These are phyloP conservation scores for Colletotrichum kahawae DNA, from an alignment of 2,329 filamentous ascomycete genomes.

Conservation along the genomic window DNA sequence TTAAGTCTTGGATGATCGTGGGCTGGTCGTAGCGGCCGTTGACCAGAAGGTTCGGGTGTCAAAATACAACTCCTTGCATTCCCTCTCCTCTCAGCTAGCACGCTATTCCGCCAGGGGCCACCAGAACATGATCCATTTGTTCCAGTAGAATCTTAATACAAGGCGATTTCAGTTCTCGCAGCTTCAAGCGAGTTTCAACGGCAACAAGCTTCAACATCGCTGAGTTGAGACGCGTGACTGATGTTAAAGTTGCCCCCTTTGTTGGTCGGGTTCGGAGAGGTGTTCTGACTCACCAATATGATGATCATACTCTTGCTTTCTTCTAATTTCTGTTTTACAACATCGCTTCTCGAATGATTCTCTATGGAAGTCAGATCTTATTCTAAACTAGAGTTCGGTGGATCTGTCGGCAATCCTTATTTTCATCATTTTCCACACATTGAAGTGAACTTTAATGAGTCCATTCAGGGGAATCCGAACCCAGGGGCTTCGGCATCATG, in stretches of 20 bases:
- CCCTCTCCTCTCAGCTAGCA: background rate
- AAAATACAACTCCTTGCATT: background rate
- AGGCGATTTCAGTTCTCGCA: background rate
- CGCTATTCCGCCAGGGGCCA: background rate
- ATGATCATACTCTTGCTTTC: background rate
- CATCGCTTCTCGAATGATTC: background rate
- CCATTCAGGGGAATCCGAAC: constrained; percentile 50
- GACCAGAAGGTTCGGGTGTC: background rate
- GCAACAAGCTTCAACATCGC: background rate
- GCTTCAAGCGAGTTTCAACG: background rate
- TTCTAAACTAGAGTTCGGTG: background rate
- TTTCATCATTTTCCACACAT: background rate
- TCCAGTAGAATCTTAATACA: background rate
- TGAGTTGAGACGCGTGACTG: background rate
- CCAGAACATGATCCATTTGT: background rate
- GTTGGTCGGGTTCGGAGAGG: background rate
- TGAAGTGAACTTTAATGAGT: background rate
- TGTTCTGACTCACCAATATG: background rate
- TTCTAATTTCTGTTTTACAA: background rate
- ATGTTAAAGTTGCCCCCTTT: background rate
- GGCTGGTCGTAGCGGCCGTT: background rate
- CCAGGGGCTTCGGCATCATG: constrained; percentile 53
- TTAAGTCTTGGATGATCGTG: background rate
- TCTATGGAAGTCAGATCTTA: background rate
- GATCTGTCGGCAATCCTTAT: background rate